Base-by-base conservation (phyloP, 176 grass and related monocot species). In the Aegilops sharonensis region DNA sequence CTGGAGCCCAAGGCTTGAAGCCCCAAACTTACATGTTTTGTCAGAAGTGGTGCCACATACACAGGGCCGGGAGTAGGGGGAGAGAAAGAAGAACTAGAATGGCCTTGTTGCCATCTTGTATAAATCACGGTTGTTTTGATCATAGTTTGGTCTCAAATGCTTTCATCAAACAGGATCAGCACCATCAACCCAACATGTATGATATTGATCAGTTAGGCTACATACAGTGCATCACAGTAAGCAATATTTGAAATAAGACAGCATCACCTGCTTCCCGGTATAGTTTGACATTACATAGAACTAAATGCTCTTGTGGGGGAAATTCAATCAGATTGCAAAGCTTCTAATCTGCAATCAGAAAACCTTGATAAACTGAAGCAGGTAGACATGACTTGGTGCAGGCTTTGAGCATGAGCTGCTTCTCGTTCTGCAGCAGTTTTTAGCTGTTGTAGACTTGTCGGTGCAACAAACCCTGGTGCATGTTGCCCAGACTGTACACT, bases 1-100 rank as follows among this genome's bases (percentile, higher is more conserved):
- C 37, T 68, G 72, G 66, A 87, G 20, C 32, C 7, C 31, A 70
- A 39, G 74, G 76, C 7, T 87, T 35, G 56, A 83, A 84, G 68
- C 30, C 34, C 64, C 60, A 81, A 83, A 68, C 45, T 15, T 61
- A 15, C 35, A 54, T 78, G 21, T 66, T 15, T 73, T 25, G 69
- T 87, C 34, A 59, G 52, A 75, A 83, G 23, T n/a, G 80, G 74
- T 17, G 42, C 74, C 67, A 73, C 52, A 59, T 36, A 56, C 80
- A 68, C 80, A 75, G 45, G 43, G 30, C 65, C 14, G 36, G 18
- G 29, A 66, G 34, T 64, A 29, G 31, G 35, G 27, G 63, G 71
- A 30, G 68, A 30, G 13, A 77, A 8, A 12, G 15, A 81, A 63
- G 71, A 64, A 32, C 56, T 72, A 67, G 78, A 82, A 47, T 79